Base-by-base conservation (phyloP, 345 rosid species). In the Moricandia moricandioides region DNA sequence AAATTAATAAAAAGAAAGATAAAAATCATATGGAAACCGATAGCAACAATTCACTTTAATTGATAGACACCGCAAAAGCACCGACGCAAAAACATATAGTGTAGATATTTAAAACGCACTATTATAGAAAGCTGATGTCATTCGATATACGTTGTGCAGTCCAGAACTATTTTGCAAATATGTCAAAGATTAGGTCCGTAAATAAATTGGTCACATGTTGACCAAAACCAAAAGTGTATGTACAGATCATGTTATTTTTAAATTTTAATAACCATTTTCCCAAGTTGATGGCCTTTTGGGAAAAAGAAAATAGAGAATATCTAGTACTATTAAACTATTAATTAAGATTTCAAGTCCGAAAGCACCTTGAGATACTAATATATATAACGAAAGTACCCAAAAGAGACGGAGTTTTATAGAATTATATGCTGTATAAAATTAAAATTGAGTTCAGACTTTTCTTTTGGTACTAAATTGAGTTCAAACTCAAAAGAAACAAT, bases 141-240 rank as follows among this genome's bases (percentile, higher is more conserved):
- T 27, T 55, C 8, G 3, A 35, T 56, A 49, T 27, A 39, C 26
- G 30, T 29, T n/a, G 65, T n/a, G 8, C 37, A 14, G 40, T 37
- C 11, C 10, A 37, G 6, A 43, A 17, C 12, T 34, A 57, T 43
- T 56, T 31, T 76, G 66, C 59, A 31, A 45, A 58, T 26, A 45
- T 58, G 72, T 77, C 76, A 71, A 65, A 65, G 34, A 58, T 71
- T 65, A 45, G 45, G 72, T 57, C 80, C 54, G 62, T 16, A 21
- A 21, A 3, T 14, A 4, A 55, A 21, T 21, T 77, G 65, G 63
- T 77, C 24, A 70, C 30, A 34, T 58, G 67, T 77, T 77, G 76
- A 77, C 76, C 56, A 45, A 64, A 6, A 40, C 29, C 31, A 43
- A 76, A 62, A 70, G 65, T 37, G 10, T 58, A 39, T 34, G 51